Evolutionary conservation across 371 early-diverging fungal species (phyloP).

Genomic region (Mucor sp.): DNA sequence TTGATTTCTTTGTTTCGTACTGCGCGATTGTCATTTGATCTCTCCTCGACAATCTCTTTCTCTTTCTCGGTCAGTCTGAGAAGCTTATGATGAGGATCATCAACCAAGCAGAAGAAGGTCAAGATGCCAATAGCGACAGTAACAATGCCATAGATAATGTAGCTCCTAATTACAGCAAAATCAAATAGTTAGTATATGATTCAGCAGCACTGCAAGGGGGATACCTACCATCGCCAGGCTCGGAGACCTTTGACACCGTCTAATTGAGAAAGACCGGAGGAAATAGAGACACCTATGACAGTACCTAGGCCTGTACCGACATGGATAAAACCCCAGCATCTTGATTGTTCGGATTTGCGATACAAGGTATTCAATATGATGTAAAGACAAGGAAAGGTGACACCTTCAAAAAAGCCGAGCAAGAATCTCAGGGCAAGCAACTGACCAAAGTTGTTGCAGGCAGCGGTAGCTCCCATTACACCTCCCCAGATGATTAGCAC

Average conservation of each 20-base stretch:
- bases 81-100: conserved; percentile 28
- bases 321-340: conserved; percentile 26
- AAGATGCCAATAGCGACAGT: conserved; percentile 32
- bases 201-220: no score
- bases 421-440: conserved; percentile 29
- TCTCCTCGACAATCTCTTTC: conserved; percentile 33
- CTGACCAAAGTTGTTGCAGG: conserved; percentile 27
- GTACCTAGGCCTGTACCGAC: conserved; percentile 31
- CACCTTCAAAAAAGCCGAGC: conserved; percentile 40
- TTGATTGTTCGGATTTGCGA: conserved; percentile 37
- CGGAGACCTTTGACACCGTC: conserved; percentile 8
- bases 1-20: conserved; percentile 28
- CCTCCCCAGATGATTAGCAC: conserved; percentile 38
- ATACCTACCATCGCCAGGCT: conserved; percentile 26
- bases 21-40: conserved; percentile 36
- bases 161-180: conserved; percentile 26
- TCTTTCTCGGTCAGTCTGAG: conserved; percentile 35
- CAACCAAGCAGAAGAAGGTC: conserved; percentile 34
- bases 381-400: conserved; percentile 29
- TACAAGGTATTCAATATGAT: conserved; percentile 32
- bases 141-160: conserved; percentile 34
- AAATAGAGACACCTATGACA: conserved; percentile 28
- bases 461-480: conserved; percentile 24
- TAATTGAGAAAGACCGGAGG: conserved; percentile 30
- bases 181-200: background rate